These are phyloP conservation scores for Penicillium sp. DNA, from an alignment of 2,329 filamentous ascomycete genomes.

Conservation along the genomic window DNA sequence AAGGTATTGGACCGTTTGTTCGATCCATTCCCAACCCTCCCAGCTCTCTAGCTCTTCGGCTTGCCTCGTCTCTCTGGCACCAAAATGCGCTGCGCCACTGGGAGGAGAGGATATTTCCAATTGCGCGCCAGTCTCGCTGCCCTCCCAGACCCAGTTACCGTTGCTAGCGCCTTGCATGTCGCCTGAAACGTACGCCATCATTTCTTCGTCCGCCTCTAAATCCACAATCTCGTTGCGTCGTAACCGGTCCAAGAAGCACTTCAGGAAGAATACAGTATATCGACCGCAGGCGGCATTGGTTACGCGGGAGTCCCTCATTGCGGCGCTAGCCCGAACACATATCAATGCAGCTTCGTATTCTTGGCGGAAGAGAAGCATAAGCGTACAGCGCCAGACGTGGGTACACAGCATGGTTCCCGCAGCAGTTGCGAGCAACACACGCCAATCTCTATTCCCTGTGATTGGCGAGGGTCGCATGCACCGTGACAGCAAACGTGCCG, in stretches of 20 bases:
- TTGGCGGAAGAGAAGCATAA: slow-evolving; percentile 77
- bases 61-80: slow-evolving; percentile 38
- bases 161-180: slow-evolving; percentile 83
- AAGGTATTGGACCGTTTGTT: slow-evolving; percentile 65
- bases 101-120: slow-evolving; percentile 31
- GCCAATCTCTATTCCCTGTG: slow-evolving; percentile 51
- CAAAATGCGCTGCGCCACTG: slow-evolving; percentile 23
- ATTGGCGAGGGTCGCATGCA: slow-evolving; percentile 52
- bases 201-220: slow-evolving; percentile 76
- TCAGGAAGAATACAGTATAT: slow-evolving; percentile 80
- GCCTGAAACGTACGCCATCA: slow-evolving; percentile 82
- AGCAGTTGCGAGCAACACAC: slow-evolving; percentile 65
- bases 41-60: slow-evolving; percentile 69
- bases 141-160: slow-evolving; percentile 82
- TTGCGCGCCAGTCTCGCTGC: slow-evolving; percentile 57
- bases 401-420: slow-evolving; percentile 77
- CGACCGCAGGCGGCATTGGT: slow-evolving; percentile 80
- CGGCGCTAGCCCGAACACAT: slow-evolving; percentile 72
- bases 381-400: slow-evolving; percentile 84
- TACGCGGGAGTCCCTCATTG: slow-evolving; percentile 72
- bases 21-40: slow-evolving; percentile 80
- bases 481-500: slow-evolving; percentile 74
- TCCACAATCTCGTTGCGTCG: slow-evolving; percentile 47
- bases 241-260: slow-evolving; percentile 64
- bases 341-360: slow-evolving; percentile 74